phyloP scores from a whole-genome alignment of 495 filamentous ascomycete species.

The Lasiosphaeriaceae sp. region DNA sequence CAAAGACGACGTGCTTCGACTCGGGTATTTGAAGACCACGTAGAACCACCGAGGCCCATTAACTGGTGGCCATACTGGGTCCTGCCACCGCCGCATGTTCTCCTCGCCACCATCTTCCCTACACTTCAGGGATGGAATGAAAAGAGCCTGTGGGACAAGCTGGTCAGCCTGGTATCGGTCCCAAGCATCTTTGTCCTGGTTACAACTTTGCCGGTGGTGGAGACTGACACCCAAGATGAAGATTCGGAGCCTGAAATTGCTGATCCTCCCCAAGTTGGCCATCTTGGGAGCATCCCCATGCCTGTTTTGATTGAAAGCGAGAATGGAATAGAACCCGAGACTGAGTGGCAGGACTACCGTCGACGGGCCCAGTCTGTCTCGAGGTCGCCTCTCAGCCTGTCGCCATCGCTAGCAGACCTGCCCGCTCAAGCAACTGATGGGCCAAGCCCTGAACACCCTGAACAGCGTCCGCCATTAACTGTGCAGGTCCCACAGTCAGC shows the following conservation, averaged over 20 bases:
- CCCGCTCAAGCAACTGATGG: neutral
- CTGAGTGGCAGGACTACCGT: slow-evolving; percentile 53
- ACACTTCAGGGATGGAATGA: slow-evolving; percentile 75
- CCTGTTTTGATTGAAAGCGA: slow-evolving; percentile 28
- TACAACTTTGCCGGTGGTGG: slow-evolving; percentile 88
- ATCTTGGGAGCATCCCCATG: slow-evolving; percentile 23
- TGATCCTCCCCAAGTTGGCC: slow-evolving; percentile 20
- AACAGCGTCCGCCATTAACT: slow-evolving; percentile 5
- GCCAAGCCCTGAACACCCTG: neutral
- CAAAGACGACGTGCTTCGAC: slow-evolving; percentile 24
- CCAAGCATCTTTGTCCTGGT: slow-evolving; percentile 89
- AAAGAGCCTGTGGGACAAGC: slow-evolving; percentile 72
- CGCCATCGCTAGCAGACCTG: slow-evolving; percentile 11
- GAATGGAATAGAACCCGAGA: slow-evolving; percentile 29
- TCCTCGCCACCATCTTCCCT: slow-evolving; percentile 78
- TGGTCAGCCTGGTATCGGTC: slow-evolving; percentile 73
- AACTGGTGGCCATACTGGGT: slow-evolving; percentile 72
- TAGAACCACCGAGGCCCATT: slow-evolving; percentile 39
- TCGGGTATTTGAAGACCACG: slow-evolving; percentile 42
- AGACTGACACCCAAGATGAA: slow-evolving; percentile 50
- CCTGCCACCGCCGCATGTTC: slow-evolving; percentile 65
- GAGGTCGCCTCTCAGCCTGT: slow-evolving; percentile 10
- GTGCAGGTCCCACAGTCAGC: slow-evolving; percentile 2
- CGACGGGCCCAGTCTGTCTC: slow-evolving; percentile 36
- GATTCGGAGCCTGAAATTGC: slow-evolving; percentile 40